Base-by-base conservation (phyloP, 257 asterid genomes). In the Ocimum tenuiflorum region DNA sequence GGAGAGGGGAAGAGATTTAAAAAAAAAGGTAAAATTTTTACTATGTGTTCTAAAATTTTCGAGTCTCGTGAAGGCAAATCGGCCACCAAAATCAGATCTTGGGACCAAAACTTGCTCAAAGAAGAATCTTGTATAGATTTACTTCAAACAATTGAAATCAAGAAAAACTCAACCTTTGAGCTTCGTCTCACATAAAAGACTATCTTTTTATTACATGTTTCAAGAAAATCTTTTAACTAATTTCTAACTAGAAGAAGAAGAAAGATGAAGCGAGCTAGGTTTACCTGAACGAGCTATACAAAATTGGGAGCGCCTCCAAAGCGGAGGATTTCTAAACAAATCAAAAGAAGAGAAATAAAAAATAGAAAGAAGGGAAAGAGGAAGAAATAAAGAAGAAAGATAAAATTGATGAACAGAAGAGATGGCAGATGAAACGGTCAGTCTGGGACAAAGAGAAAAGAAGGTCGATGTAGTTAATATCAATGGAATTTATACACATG, bases 251-350 rank as follows among this genome's bases (percentile, higher is more conserved):
- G 45, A 50, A 41, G 5, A 59, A 50, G 48, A 46, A 13, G 15
- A 76, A 51, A 63, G 31, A 35, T 36, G 19, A 8, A 43, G 48
- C 24, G 13, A 5, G 36, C 1, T 45, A 42, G 13, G 20, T 14
- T 35, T 81, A 89, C 92, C 91, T 83, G 82, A 76, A 51, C 52
- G 33, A 64, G 75, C 87, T 89, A 78, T 85, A 86, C 92, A 86
- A 67, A 76, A 59, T 18, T 54, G 58, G 46, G 10, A 15, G 63
- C 62, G 36, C 72, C 43, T 45, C 71, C 39, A 27, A 60, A 52
- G 60, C 57, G 67, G 67, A 72, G 69, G 73, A 49, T 36, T 69
- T 49, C 51, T 55, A 39, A 63, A 39, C 22, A 43, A 46, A 60
- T 61, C 7, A 22, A 58, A 42, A 23, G 50, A 36, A 13, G 65